A percentile compares a stretch with the other conserved stretches of the same genome.
Evolutionary conservation across 495 filamentous ascomycete species (phyloP).

Genomic region (Podospora anserina): DNA sequence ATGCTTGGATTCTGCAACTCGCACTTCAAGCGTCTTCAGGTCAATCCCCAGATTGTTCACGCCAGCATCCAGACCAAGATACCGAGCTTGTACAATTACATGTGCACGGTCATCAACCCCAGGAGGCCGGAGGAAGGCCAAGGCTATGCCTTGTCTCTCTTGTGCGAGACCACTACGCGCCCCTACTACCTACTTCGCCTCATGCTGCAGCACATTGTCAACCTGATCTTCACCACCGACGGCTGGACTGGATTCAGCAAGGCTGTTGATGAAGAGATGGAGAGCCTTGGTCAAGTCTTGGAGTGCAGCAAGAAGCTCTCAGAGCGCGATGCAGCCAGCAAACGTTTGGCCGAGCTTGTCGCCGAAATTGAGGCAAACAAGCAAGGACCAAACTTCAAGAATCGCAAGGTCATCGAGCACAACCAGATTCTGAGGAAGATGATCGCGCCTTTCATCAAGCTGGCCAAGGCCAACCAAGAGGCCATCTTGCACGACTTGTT

Average conservation of each 20-base stretch:
- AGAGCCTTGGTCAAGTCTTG: conserved; percentile 17
- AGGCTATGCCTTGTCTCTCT: conserved; percentile 24
- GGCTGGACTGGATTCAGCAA: conserved; percentile 27
- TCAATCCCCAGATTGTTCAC: neutral
- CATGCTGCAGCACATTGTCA: conserved; percentile 29
- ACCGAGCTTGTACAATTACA: conserved; percentile 26
- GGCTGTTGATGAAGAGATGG: conserved; percentile 20
- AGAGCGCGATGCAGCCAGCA: conserved; percentile 31
- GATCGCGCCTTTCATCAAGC: conserved; percentile 17
- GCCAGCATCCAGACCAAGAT: neutral
- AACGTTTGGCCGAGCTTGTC: conserved; percentile 24
- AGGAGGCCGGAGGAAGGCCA: conserved; percentile 18
- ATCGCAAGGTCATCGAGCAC: conserved; percentile 23
- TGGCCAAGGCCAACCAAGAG: conserved; percentile 14
- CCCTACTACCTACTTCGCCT: conserved; percentile 34
- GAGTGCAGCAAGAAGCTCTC: conserved; percentile 18
- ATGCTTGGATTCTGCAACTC: neutral
- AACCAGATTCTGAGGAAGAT: conserved; percentile 28
- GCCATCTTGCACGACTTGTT: conserved; percentile 30
- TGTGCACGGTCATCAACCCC: conserved; percentile 24
- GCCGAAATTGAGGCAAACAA: conserved; percentile 13
- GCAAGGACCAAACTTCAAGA: conserved; percentile 20
- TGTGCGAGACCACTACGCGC: conserved; percentile 26
- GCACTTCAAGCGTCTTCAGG: neutral
- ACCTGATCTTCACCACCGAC: conserved; percentile 25